These are phyloP conservation scores for Rubia tinctorum DNA, from an alignment of 305 asterid genomes.

Conservation along the genomic window DNA sequence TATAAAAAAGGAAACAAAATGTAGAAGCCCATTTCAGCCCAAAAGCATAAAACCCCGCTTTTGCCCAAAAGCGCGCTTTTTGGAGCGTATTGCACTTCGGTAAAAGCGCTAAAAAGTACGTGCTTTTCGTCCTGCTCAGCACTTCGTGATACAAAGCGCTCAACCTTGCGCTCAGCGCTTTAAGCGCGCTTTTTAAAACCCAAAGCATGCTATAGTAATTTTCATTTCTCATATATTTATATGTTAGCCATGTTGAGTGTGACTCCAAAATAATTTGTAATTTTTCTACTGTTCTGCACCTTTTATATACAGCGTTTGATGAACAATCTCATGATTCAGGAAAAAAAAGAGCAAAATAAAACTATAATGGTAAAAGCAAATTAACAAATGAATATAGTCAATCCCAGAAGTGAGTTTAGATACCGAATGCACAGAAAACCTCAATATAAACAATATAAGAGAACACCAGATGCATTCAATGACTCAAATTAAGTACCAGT, in stretches of 20 bases:
- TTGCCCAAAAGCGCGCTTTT: too few species aligned
- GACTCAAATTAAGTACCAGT: not conserved
- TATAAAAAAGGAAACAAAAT: too few species aligned
- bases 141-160: too few species aligned
- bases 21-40: too few species aligned
- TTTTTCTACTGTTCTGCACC: not conserved
- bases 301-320: not conserved
- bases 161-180: too few species aligned
- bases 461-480: not conserved
- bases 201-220: slow-evolving; percentile 37
- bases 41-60: too few species aligned
- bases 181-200: too few species aligned
- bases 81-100: too few species aligned
- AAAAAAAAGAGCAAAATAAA: not conserved
- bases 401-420: not conserved
- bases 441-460: not conserved
- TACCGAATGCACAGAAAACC: not conserved
- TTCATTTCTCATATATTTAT: not conserved
- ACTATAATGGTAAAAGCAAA: not conserved
- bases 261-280: not conserved
- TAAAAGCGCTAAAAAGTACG: too few species aligned
- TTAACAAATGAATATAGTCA: not conserved
- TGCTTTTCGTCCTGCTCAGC: too few species aligned
- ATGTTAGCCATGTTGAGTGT: slow-evolving; percentile 2
- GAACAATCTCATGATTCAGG: not conserved